These are phyloP conservation scores for Claviceps pusilla DNA, from an alignment of 2,329 filamentous ascomycete genomes.

Conservation along the genomic window DNA sequence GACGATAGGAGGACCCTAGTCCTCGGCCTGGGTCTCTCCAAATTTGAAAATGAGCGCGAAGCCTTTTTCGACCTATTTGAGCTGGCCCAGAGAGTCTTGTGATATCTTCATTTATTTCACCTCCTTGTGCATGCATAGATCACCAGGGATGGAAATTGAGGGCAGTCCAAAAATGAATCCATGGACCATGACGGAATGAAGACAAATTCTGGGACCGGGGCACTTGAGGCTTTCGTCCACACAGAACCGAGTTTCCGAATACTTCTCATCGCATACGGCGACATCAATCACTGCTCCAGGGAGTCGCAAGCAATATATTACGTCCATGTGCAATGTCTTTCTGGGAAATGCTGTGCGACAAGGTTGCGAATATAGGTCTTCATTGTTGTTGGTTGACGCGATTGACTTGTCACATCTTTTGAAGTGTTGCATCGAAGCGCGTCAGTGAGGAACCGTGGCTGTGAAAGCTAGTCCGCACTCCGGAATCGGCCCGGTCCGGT, in stretches of 20 bases:
- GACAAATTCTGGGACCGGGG: not conserved
- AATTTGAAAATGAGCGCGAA: conserved; percentile 34
- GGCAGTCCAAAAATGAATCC: not conserved
- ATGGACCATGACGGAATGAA: not conserved
- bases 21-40: conserved; percentile 43
- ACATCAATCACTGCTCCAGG: not conserved
- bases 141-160: not conserved
- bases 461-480: not conserved
- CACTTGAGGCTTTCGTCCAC: not conserved
- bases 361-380: not conserved
- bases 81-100: conserved; percentile 43
- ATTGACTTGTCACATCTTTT: not conserved
- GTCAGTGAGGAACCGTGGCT: not conserved
- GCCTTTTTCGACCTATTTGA: conserved; percentile 52
- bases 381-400: not conserved
- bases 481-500: not conserved
- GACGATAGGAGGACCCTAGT: conserved; percentile 47
- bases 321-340: not conserved
- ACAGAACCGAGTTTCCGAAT: not conserved
- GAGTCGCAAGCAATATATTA: not conserved
- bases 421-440: not conserved
- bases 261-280: not conserved
- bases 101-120: not conserved
- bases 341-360: not conserved
- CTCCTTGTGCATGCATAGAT: not conserved